These are phyloP conservation scores for Quercus robur DNA, from an alignment of 306 rosid genomes.

Conservation along the genomic window DNA sequence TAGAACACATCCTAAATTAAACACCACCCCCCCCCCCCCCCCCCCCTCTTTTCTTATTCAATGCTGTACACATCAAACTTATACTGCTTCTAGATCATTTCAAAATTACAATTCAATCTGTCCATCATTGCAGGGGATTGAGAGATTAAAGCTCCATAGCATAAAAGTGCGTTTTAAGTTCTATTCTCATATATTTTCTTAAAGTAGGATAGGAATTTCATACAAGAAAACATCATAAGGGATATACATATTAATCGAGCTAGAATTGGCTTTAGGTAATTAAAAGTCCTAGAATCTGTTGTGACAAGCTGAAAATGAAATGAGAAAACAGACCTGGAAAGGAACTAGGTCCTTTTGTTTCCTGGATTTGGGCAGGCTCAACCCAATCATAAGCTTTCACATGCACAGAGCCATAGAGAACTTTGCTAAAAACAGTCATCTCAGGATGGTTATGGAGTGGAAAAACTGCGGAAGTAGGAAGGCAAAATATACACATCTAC, in stretches of 20 bases:
- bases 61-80: background rate
- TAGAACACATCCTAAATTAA: too few relatives aligned
- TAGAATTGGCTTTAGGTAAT: background rate
- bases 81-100: background rate
- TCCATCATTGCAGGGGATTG: background rate
- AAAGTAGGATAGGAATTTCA: too few relatives aligned
- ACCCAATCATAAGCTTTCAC: constrained; percentile 98
- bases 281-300: background rate
- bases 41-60: too few relatives aligned
- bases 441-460: constrained; percentile 95
- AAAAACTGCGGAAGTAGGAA: constrained; percentile 88
- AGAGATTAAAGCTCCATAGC: background rate
- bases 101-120: background rate
- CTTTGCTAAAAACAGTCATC: constrained; percentile 94
- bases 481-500: constrained; percentile 93
- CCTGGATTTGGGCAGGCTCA: constrained; percentile 64
- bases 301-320: constrained; percentile 9
- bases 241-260: background rate
- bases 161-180: background rate
- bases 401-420: constrained; percentile 89
- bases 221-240: background rate
- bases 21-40: too few relatives aligned
- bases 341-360: constrained; percentile 51
- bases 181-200: too few relatives aligned
- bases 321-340: constrained; percentile 45